Conservation (phyloP, 495 filamentous ascomycete species). For the Aspergillus asperescens region DNA sequence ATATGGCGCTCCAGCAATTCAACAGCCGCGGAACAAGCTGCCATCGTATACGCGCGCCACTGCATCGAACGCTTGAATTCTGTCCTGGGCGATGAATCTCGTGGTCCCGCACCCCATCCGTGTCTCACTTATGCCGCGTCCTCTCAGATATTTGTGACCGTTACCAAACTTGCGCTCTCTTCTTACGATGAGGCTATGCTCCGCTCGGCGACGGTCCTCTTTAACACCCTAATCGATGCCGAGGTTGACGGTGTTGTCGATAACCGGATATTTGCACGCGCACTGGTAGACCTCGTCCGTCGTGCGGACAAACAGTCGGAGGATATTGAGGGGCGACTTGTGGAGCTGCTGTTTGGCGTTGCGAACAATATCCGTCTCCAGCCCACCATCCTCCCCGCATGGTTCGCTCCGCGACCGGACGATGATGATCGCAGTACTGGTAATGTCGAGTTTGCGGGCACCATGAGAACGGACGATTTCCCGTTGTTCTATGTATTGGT, state of each 20-base stretch:
- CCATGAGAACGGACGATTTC: constrained; percentile 87
- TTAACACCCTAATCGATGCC: constrained; percentile 86
- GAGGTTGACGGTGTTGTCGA: constrained; percentile 92
- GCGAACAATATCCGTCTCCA: constrained; percentile 90
- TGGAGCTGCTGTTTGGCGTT: constrained; percentile 89
- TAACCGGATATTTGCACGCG: constrained; percentile 73
- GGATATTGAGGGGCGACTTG: constrained; percentile 76
- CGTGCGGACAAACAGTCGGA: constrained; percentile 53
- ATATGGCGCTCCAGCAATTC: constrained; percentile 66
- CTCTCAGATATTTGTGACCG: constrained; percentile 78
- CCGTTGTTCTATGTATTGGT: constrained; percentile 92
- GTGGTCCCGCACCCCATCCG: constrained; percentile 78
- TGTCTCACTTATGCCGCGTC: constrained; percentile 79
- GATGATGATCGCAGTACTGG: constrained; percentile 39
- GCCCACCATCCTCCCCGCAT: constrained; percentile 75
- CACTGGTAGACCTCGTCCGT: constrained; percentile 71
- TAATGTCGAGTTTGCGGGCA: constrained; percentile 70
- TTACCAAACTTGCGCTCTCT: constrained; percentile 77
- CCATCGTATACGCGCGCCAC: constrained; percentile 45
- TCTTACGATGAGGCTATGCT: constrained; percentile 76
- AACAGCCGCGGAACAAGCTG: constrained; percentile 45
- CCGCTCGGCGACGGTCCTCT: constrained; percentile 73
- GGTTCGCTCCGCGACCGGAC: constrained; percentile 59
- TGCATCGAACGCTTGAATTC: constrained; percentile 65
- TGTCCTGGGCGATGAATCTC: constrained; percentile 82